phyloP scores from a whole-genome alignment of 1,139 yeast genomes.

The Entelexis paramagnoliae region DNA sequence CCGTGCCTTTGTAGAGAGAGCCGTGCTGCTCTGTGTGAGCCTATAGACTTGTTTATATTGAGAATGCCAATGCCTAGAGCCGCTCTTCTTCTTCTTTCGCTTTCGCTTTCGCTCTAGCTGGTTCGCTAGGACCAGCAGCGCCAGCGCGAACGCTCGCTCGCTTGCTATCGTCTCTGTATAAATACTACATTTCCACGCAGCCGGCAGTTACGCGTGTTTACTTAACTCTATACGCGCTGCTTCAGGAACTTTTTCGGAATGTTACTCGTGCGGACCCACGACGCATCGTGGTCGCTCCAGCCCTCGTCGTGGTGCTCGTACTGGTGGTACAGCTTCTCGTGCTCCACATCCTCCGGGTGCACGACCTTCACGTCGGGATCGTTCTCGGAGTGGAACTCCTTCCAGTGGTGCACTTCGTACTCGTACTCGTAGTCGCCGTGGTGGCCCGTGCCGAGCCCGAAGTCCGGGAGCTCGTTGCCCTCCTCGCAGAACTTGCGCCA shows the following conservation, averaged over 20 bases:
- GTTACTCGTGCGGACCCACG: constrained; percentile 31
- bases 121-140: no score
- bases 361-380: constrained; percentile 70
- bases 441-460: constrained; percentile 94
- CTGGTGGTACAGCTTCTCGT: constrained; percentile 77
- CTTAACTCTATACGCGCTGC: constrained; percentile 1
- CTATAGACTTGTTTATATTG: no score
- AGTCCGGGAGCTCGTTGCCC: constrained; percentile 78
- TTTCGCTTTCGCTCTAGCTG: no score
- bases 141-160: no score
- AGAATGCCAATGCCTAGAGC: no score
- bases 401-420: constrained; percentile 88
- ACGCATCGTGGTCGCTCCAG: constrained; percentile 34
- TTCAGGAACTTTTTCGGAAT: constrained; percentile 33
- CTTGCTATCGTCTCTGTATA: no score
- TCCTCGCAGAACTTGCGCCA: constrained; percentile 52
- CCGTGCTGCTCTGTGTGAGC: no score
- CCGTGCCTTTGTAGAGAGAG: no score
- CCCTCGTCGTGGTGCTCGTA: constrained; percentile 63
- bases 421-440: constrained; percentile 91
- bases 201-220: not conserved
- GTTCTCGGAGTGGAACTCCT: constrained; percentile 62
- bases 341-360: constrained; percentile 85
- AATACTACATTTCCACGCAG: not conserved
- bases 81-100: no score